Evolutionary conservation across 495 filamentous ascomycete species (phyloP).

Genomic region (Filosporella fistucella): DNA sequence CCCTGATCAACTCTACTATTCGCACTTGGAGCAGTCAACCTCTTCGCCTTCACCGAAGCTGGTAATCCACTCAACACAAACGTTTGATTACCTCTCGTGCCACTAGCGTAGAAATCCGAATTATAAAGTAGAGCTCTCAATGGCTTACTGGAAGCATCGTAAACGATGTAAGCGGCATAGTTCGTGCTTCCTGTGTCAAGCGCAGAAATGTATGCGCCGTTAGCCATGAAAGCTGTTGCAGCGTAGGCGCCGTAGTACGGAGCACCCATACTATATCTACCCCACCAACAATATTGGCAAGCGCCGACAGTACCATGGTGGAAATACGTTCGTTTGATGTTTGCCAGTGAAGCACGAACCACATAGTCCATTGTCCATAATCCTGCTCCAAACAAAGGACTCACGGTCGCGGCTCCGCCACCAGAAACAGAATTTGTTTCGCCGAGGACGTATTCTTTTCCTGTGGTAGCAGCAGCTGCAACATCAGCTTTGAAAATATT

Average conservation of each 20-base stretch:
- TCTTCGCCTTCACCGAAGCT: slow-evolving; percentile 40
- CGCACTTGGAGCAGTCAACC: slow-evolving; percentile 48
- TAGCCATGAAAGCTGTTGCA: slow-evolving; percentile 47
- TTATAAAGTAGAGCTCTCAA: slow-evolving; percentile 48
- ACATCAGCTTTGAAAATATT: slow-evolving; percentile 44
- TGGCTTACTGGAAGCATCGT: slow-evolving; percentile 33
- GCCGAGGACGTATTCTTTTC: slow-evolving; percentile 52
- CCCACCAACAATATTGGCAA: slow-evolving; percentile 60
- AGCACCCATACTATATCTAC: slow-evolving; percentile 47
- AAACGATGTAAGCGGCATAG: slow-evolving; percentile 50
- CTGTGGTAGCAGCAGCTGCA: slow-evolving; percentile 34
- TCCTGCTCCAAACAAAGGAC: slow-evolving; percentile 52
- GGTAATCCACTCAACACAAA: slow-evolving; percentile 43
- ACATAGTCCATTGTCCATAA: slow-evolving; percentile 60
- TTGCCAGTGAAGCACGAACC: slow-evolving; percentile 38
- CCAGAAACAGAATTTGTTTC: slow-evolving; percentile 56
- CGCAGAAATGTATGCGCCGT: slow-evolving; percentile 42
- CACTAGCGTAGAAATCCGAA: slow-evolving; percentile 50
- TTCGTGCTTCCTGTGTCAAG: slow-evolving; percentile 43
- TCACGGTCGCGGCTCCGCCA: slow-evolving; percentile 45
- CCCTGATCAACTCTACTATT: slow-evolving; percentile 44
- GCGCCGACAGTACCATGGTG: slow-evolving; percentile 60
- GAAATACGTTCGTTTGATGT: slow-evolving; percentile 52
- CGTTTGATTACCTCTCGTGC: slow-evolving; percentile 37
- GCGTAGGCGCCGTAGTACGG: slow-evolving; percentile 57